Percentiles rank a stretch among this genome's conserved stretches.
Evolutionary conservation across 345 rosid species (phyloP).

Genomic region (Arabidopsis thaliana): DNA sequence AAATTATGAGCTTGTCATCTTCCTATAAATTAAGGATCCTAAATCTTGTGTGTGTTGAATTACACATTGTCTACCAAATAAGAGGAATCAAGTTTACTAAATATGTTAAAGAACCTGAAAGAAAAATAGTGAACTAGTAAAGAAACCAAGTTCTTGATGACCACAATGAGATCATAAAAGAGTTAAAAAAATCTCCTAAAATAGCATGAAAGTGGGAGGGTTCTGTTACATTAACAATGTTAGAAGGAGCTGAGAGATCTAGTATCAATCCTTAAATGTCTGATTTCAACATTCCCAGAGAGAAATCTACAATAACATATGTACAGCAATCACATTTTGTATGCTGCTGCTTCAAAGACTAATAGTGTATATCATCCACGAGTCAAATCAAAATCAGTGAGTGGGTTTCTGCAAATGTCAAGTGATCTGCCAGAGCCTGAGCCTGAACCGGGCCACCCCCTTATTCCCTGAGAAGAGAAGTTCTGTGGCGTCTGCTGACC

Average conservation of each 20-base stretch:
- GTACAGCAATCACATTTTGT: slow-evolving; percentile 62
- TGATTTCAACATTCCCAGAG: slow-evolving; percentile 37
- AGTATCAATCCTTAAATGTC: slow-evolving; percentile 18
- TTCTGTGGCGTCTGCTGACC: slow-evolving; percentile 49
- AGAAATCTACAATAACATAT: slow-evolving; percentile 60
- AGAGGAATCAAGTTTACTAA: too few species aligned
- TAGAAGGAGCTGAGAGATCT: slow-evolving; percentile 33
- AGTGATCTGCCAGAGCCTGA: slow-evolving; percentile 46
- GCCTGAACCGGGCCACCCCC: slow-evolving; percentile 70
- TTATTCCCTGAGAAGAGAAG: slow-evolving; percentile 55
- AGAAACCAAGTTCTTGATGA: background rate
- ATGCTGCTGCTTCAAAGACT: slow-evolving; percentile 58
- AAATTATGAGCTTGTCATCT: background rate
- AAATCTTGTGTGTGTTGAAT: too few species aligned
- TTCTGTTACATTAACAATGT: slow-evolving; percentile 40
- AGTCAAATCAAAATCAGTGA: slow-evolving; percentile 80
- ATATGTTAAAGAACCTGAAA: too few species aligned
- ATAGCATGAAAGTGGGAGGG: slow-evolving; percentile 21
- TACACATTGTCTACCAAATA: too few species aligned
- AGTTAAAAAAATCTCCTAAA: slow-evolving; percentile 29
- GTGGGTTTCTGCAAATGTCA: slow-evolving; percentile 72
- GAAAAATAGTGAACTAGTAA: too few species aligned
- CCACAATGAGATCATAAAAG: background rate
- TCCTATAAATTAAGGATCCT: too few species aligned
- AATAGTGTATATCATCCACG: slow-evolving; percentile 65